Conservation (phyloP, 2,329 filamentous ascomycete genomes). For the Pseudogymnoascus sp. region DNA sequence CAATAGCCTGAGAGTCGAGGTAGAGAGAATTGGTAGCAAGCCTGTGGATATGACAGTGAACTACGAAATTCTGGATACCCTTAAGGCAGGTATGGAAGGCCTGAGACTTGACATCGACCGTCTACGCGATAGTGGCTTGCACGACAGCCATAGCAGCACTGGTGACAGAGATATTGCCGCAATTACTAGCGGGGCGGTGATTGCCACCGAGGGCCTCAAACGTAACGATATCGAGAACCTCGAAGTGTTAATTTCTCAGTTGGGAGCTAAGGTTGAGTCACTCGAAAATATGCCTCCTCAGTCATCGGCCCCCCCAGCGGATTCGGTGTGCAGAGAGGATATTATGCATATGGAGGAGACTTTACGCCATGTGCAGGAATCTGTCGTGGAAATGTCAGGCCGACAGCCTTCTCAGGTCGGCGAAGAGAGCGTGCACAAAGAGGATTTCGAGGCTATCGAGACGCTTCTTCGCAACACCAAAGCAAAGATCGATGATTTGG, state of each 20-base stretch:
- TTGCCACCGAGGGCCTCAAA: conserved; percentile 47
- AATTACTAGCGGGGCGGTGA: conserved; percentile 43
- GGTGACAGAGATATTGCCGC: conserved; percentile 44
- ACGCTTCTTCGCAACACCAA: conserved; percentile 86
- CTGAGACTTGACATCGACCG: conserved; percentile 72
- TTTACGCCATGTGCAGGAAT: conserved; percentile 48
- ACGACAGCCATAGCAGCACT: conserved; percentile 23
- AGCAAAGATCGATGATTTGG: conserved; percentile 74
- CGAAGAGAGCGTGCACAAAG: conserved; percentile 56
- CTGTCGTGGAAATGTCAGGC: conserved; percentile 45
- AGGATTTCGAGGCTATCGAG: conserved; percentile 86
- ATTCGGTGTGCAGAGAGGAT: conserved; percentile 45
- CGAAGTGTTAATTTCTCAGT: conserved; percentile 72
- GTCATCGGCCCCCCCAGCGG: conserved; percentile 33
- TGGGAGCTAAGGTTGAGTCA: conserved; percentile 76
- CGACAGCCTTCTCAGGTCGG: conserved; percentile 28
- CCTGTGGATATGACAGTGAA: conserved; percentile 75
- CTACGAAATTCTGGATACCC: conserved; percentile 80
- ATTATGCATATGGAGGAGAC: conserved; percentile 48
- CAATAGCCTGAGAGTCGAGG: conserved; percentile 64
- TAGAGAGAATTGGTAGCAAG: conserved; percentile 72
- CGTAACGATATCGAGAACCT: conserved; percentile 76
- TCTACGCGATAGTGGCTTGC: conserved; percentile 52
- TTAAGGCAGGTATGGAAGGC: conserved; percentile 72
- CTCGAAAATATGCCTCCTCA: conserved; percentile 52